These are phyloP conservation scores for Lachancea meyersii DNA, from an alignment of 805 yeast species.

Conservation along the genomic window DNA sequence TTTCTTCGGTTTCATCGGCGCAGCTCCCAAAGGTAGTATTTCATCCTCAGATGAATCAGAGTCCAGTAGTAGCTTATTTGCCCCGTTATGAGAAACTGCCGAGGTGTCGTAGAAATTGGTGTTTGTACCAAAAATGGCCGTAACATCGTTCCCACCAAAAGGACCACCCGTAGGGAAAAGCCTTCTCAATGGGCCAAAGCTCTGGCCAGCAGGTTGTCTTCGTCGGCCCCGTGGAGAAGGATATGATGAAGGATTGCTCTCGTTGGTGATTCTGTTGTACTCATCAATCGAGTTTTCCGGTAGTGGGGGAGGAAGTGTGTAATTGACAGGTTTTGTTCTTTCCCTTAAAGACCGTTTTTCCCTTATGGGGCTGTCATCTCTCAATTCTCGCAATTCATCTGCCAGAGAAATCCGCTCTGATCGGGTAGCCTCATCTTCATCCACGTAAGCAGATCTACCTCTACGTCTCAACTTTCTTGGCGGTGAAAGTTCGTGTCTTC, in stretches of 20 bases:
- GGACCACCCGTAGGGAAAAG: constrained; percentile 95
- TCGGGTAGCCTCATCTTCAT: constrained; percentile 27
- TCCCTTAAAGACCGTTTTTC: constrained; percentile 52
- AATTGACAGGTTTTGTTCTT: constrained; percentile 69
- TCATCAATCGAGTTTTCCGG: constrained; percentile 32
- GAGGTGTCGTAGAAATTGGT: constrained; percentile 35
- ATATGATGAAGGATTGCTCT: constrained; percentile 9
- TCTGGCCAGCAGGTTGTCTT: constrained; percentile 35
- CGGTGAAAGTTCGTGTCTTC: constrained; percentile 4
- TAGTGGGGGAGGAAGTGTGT: constrained; percentile 79
- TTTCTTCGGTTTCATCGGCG: constrained; percentile 31
- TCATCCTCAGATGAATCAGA: constrained; percentile 64
- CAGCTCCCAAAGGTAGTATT: constrained; percentile 42
- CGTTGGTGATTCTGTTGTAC: constrained; percentile 6
- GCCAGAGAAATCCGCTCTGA: constrained; percentile 38
- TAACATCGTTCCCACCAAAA: constrained; percentile 93
- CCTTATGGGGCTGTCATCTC: constrained; percentile 53
- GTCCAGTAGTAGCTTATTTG: constrained; percentile 35
- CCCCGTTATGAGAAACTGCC: constrained; percentile 26
- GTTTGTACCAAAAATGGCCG: constrained; percentile 70
- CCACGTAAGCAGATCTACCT: constrained; percentile 15
- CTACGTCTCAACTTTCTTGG: constrained; percentile 24
- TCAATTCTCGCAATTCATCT: constrained; percentile 61
- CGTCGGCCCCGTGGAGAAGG: constrained; percentile 34
- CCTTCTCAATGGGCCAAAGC: constrained; percentile 51